These are phyloP conservation scores for Hanseniaspora lindneri DNA, from an alignment of 805 yeast genomes.

Conservation along the genomic window DNA sequence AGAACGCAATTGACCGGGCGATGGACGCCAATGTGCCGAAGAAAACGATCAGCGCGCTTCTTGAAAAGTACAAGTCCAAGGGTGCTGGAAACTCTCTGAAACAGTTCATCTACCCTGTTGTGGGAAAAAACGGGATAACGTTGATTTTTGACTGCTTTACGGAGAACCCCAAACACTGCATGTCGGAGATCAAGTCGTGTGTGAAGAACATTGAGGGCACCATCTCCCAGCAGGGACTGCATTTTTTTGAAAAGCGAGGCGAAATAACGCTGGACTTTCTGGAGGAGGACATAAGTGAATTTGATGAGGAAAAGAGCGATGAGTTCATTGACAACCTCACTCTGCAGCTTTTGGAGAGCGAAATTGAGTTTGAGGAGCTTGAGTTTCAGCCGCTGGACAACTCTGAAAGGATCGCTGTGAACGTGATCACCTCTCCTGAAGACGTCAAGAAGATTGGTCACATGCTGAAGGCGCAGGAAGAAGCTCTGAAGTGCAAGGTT, in stretches of 20 bases:
- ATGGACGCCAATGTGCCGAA: slow-evolving; percentile 19
- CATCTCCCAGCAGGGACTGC: slow-evolving; percentile 58
- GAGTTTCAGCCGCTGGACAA: slow-evolving; percentile 5
- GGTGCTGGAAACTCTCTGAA: slow-evolving; percentile 4
- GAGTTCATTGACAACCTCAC: slow-evolving; percentile 7
- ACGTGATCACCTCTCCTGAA: slow-evolving; percentile 2
- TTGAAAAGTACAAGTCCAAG: slow-evolving; percentile 9
- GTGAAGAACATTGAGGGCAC: slow-evolving; percentile 59
- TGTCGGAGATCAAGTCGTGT: slow-evolving; percentile 61
- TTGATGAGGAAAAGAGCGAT: slow-evolving; percentile 17
- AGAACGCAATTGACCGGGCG: slow-evolving; percentile 23
- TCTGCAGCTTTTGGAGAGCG: neutral
- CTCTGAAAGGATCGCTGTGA: neutral
- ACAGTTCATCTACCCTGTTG: slow-evolving; percentile 65
- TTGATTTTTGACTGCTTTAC: slow-evolving; percentile 76
- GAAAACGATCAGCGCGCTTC: neutral
- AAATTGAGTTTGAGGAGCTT: slow-evolving; percentile 10
- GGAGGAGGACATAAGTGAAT: slow-evolving; percentile 25
- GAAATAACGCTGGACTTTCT: slow-evolving; percentile 42
- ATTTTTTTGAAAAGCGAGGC: slow-evolving; percentile 69
- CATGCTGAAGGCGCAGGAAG: slow-evolving; percentile 47
- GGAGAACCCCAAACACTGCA: slow-evolving; percentile 75
- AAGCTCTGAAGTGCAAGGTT: slow-evolving; percentile 37
- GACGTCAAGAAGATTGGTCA: slow-evolving; percentile 28
- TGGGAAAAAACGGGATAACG: slow-evolving; percentile 88